Conservation (phyloP, 768 basidiomycete species). For the Boletellus sp. region DNA sequence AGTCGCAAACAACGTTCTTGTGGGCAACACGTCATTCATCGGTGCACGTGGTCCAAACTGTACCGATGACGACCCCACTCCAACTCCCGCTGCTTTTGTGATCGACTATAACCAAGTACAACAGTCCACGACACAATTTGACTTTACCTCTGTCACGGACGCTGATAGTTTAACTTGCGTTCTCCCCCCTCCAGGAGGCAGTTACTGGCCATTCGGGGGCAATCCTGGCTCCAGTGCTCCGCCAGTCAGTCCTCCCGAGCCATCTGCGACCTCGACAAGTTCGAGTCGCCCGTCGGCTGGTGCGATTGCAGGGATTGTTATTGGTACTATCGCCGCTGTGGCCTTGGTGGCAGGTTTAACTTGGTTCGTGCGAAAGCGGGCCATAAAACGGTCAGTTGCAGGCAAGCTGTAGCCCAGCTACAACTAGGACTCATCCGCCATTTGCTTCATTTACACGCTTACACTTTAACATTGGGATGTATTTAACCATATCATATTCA, state of each 20-base stretch:
- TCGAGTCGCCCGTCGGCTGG: constrained; percentile 28
- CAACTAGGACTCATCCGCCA: background rate
- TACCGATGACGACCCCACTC: constrained; percentile 44
- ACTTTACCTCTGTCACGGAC: constrained; percentile 50
- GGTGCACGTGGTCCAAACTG: constrained; percentile 68
- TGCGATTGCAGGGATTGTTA: constrained; percentile 40
- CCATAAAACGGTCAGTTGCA: constrained; percentile 32
- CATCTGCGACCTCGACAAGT: constrained; percentile 11
- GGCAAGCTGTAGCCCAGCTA: constrained; percentile 15
- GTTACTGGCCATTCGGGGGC: constrained; percentile 69
- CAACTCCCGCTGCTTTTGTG: constrained; percentile 57
- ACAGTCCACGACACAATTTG: constrained; percentile 44
- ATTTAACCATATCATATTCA: too few relatives aligned
- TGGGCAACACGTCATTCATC: constrained; percentile 74
- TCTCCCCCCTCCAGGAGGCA: constrained; percentile 60
- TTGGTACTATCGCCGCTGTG: constrained; percentile 50
- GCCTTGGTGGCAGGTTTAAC: constrained; percentile 36
- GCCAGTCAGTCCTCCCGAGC: constrained; percentile 13
- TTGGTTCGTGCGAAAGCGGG: constrained; percentile 51
- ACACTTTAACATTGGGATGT: background rate
- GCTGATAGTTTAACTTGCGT: constrained; percentile 64
- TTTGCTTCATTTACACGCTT: background rate
- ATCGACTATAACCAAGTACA: constrained; percentile 43
- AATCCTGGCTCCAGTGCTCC: constrained; percentile 37
- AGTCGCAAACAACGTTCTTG: constrained; percentile 54